Conservation (phyloP, 306 rosid species). For the Prosopis cineraria region DNA sequence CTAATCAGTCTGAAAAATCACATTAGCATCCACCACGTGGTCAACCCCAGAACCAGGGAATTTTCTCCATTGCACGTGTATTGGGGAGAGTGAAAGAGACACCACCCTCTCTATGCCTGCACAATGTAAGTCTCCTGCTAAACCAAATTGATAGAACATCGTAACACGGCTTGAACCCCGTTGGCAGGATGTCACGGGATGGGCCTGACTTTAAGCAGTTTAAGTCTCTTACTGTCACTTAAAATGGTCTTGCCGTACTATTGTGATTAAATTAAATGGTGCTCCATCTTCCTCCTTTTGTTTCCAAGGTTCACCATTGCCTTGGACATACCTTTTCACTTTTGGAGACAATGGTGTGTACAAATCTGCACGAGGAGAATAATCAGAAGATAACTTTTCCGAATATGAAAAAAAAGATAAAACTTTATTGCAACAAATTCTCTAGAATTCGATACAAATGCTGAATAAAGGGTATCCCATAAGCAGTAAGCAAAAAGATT, state of each 20-base stretch:
- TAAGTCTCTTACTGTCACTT: conserved; percentile 40
- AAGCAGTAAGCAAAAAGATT: neutral
- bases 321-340: conserved; percentile 63
- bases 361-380: conserved; percentile 50
- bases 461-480: neutral
- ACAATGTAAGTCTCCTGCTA: conserved; percentile 33
- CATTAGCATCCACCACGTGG: conserved; percentile 23
- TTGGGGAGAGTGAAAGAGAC: neutral
- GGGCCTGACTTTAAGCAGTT: conserved; percentile 20
- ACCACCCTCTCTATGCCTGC: conserved; percentile 25
- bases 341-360: conserved; percentile 68
- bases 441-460: neutral
- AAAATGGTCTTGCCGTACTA: conserved; percentile 75
- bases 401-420: neutral
- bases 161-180: conserved; percentile 3
- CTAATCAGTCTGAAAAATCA: neutral
- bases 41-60: conserved; percentile 25
- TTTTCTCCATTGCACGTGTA: conserved; percentile 20
- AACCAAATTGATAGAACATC: conserved; percentile 25
- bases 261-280: conserved; percentile 51
- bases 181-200: neutral
- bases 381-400: conserved; percentile 5
- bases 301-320: conserved; percentile 68
- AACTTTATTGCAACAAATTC: neutral
- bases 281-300: conserved; percentile 65